Conservation (phyloP, 805 yeast species). For the Brettanomyces custersianus region DNA sequence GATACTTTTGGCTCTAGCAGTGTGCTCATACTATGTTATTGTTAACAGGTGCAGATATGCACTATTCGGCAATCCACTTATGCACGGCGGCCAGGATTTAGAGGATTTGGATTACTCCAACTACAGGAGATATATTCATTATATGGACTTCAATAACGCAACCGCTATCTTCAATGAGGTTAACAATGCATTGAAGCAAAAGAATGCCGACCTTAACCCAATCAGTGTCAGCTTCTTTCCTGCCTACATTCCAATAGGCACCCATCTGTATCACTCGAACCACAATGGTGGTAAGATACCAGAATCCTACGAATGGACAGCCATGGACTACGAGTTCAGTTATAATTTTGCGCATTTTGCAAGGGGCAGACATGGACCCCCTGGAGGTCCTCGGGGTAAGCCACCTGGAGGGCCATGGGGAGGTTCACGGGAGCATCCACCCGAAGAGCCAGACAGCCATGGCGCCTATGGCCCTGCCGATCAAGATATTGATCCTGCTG, state of each 20-base stretch:
- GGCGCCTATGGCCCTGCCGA: background rate
- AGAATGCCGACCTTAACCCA: constrained; percentile 43
- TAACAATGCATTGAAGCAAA: constrained; percentile 42
- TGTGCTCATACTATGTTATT: no score
- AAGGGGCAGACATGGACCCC: constrained; percentile 9
- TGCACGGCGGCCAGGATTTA: no score
- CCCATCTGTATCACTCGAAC: constrained; percentile 48
- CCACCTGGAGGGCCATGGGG: constrained; percentile 3
- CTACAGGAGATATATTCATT: constrained; percentile 15
- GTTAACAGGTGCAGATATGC: no score
- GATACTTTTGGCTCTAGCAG: no score
- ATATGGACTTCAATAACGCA: constrained; percentile 38
- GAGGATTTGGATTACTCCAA: no score
- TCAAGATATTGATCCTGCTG: no score
- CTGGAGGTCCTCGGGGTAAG: constrained; percentile 1
- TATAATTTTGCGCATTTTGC: constrained; percentile 31
- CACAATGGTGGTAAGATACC: constrained; percentile 31
- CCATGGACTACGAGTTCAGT: constrained; percentile 56
- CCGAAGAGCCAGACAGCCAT: no score
- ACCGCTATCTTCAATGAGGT: constrained; percentile 48
- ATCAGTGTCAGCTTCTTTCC: constrained; percentile 51
- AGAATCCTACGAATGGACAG: constrained; percentile 48
- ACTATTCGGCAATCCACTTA: no score
- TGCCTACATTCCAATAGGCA: constrained; percentile 51
- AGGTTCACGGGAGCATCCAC: constrained; percentile 2